Conservation (phyloP, 192 early-diverging fungal species). For the Rhizophlyctis rosea region DNA sequence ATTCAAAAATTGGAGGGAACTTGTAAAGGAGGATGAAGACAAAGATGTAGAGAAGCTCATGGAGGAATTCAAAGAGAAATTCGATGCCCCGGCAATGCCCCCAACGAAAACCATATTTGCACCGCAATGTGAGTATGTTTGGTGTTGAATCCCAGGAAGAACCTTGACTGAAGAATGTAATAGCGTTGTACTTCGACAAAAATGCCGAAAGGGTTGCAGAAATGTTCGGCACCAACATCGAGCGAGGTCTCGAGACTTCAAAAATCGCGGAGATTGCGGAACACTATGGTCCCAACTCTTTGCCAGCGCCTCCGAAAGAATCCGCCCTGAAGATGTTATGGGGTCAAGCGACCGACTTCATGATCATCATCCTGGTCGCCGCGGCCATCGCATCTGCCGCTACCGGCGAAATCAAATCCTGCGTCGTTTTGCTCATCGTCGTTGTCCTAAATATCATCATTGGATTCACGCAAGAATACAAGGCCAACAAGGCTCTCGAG, state of each 20-base stretch:
- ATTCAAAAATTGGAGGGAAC: slow-evolving; percentile 86
- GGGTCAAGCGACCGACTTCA: slow-evolving; percentile 89
- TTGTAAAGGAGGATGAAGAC: slow-evolving; percentile 80
- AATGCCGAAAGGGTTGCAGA: slow-evolving; percentile 74
- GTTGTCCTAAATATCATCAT: slow-evolving; percentile 83
- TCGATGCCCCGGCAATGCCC: slow-evolving; percentile 48
- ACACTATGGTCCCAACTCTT: slow-evolving; percentile 82
- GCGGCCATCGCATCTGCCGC: slow-evolving; percentile 63
- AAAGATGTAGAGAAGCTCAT: slow-evolving; percentile 68
- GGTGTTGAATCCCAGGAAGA: not conserved
- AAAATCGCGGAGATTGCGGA: slow-evolving; percentile 58
- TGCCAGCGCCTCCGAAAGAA: slow-evolving; percentile 75
- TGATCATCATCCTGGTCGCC: slow-evolving; percentile 84
- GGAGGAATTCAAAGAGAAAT: slow-evolving; percentile 56
- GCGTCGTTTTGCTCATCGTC: slow-evolving; percentile 69
- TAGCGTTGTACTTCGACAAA: slow-evolving; percentile 91
- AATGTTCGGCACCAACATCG: slow-evolving; percentile 78
- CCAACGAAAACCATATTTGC: slow-evolving; percentile 51
- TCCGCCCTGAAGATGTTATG: slow-evolving; percentile 73
- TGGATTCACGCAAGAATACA: slow-evolving; percentile 86
- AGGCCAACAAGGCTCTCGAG: slow-evolving; percentile 92
- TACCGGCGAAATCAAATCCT: slow-evolving; percentile 42
- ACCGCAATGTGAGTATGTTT: slow-evolving; percentile 55
- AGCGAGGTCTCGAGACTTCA: slow-evolving; percentile 60
- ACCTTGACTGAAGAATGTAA: slow-evolving; percentile 1